Percentiles rank a stretch among this genome's conserved stretches.
Conservation (phyloP, 148 eudicot species). For the Cornus kousa region DNA sequence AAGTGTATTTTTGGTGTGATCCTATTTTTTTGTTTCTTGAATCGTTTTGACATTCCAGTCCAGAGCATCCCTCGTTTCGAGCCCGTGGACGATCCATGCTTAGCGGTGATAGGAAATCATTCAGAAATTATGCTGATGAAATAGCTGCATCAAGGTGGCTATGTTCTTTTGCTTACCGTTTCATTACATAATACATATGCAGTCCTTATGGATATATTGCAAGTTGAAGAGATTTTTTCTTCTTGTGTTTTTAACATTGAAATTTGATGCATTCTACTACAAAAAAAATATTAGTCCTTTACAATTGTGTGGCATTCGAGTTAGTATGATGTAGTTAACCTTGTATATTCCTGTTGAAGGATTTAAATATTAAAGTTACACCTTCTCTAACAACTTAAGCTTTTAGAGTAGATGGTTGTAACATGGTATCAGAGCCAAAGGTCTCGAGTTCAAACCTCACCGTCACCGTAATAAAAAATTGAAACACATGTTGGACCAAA, state of each 20-base stretch:
- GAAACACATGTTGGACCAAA: too few species aligned
- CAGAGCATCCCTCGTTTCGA: conserved; percentile 92
- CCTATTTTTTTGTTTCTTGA: conserved; percentile 15
- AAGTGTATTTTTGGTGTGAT: background rate
- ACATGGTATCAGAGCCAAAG: too few species aligned
- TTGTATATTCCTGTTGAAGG: too few species aligned
- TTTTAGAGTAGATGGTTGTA: too few species aligned
- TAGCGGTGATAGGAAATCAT: conserved; percentile 74
- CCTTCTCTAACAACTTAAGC: too few species aligned
- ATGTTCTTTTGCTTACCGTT: background rate
- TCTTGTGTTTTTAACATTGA: background rate
- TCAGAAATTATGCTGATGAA: conserved; percentile 58
- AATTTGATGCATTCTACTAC: background rate
- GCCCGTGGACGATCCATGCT: conserved; percentile 90
- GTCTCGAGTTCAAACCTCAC: too few species aligned
- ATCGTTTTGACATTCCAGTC: conserved; percentile 47
- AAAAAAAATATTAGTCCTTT: background rate
- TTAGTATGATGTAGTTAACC: background rate
- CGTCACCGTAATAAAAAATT: too few species aligned
- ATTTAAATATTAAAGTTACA: too few species aligned
- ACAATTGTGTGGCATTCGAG: background rate
- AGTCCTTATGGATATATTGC: background rate
- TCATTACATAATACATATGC: background rate
- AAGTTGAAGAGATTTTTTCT: background rate
- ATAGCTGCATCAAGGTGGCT: conserved; percentile 76